Evolutionary conservation across 2,329 filamentous ascomycete species (phyloP).

Genomic region (Juglanconis juglandina): DNA sequence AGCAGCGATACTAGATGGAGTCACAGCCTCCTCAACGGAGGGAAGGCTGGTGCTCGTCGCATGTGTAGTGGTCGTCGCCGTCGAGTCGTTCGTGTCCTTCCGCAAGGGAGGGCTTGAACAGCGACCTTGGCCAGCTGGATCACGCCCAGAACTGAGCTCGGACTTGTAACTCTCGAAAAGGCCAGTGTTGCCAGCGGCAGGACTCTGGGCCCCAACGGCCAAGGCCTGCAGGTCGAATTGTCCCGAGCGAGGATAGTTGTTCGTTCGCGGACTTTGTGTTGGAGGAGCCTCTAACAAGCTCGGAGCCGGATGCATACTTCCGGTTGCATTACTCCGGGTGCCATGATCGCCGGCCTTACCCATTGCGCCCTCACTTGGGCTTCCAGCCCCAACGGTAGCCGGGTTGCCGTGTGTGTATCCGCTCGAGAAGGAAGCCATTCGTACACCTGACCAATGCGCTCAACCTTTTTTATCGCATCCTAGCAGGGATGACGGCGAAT

Average conservation of each 20-base stretch:
- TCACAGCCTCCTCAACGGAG: conserved; percentile 46
- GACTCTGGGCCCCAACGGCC: conserved; percentile 11
- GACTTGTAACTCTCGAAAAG: not conserved
- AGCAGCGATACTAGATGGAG: conserved; percentile 47
- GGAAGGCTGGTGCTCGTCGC: conserved; percentile 34
- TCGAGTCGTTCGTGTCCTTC: conserved; percentile 53
- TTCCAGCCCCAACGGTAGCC: not conserved
- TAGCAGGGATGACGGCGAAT: too few relatives aligned
- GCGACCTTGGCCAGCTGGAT: conserved; percentile 12
- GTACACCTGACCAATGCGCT: too few relatives aligned
- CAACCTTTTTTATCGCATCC: too few relatives aligned
- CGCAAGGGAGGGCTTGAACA: conserved; percentile 31
- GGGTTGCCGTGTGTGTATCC: too few relatives aligned
- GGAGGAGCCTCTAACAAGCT: conserved; percentile 31
- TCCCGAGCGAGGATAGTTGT: conserved; percentile 15
- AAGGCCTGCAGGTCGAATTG: conserved; percentile 6
- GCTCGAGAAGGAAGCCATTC: too few relatives aligned
- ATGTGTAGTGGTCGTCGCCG: conserved; percentile 49
- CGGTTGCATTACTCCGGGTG: not conserved
- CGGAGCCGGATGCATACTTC: conserved; percentile 31
- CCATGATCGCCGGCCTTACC: not conserved
- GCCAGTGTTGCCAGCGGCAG: not conserved
- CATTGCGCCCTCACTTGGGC: not conserved
- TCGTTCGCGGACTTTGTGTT: not conserved
- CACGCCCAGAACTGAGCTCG: not conserved